Conservation (phyloP, 345 rosid species). For the Salix caprea region DNA sequence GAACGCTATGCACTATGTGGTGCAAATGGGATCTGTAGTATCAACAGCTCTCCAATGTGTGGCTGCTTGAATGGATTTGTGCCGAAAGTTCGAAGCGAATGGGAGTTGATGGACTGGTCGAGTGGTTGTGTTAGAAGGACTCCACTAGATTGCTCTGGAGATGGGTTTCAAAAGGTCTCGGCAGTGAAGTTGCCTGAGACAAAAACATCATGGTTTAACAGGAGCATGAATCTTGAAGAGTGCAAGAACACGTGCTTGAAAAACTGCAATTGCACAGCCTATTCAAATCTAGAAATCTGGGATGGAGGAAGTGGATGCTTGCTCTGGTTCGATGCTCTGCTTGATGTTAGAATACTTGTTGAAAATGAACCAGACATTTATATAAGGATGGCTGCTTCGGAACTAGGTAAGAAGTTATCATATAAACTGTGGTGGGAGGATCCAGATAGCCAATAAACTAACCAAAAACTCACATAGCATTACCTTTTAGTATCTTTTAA, state of each 20-base stretch:
- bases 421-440: too few species aligned
- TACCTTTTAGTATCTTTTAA: not conserved
- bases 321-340: conserved; percentile 5
- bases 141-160: not conserved
- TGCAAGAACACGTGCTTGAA: too few species aligned
- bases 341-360: not conserved
- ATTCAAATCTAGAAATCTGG: too few species aligned
- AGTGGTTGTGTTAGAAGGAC: not conserved
- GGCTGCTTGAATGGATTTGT: not conserved
- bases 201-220: too few species aligned
- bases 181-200: conserved; percentile 4
- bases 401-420: not conserved
- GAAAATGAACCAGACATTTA: not conserved
- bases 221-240: not conserved
- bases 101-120: not conserved
- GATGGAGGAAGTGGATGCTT: conserved; percentile 9
- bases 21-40: not conserved
- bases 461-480: not conserved
- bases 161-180: conserved; percentile 11
- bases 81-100: not conserved
- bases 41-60: not conserved
- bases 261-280: too few species aligned
- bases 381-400: conserved; percentile 1
- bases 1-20: not conserved
- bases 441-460: too few species aligned